Conservation (phyloP, 495 filamentous ascomycete species). For the Tuber umbilicatum region DNA sequence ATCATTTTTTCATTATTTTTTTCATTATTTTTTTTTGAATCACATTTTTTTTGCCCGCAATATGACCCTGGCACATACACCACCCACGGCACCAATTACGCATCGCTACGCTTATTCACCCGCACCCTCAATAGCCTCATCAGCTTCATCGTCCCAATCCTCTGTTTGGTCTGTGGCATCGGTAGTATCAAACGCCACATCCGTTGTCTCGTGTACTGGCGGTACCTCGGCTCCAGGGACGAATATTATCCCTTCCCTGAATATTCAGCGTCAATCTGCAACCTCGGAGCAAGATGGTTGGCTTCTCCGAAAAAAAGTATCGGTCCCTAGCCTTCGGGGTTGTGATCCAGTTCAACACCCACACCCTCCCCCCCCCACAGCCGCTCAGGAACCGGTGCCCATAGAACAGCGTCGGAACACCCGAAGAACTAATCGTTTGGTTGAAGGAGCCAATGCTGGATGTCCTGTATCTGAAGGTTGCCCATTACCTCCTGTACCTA, state of each 20-base stretch:
- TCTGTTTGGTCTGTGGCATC: conserved; percentile 71
- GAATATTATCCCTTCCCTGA: conserved; percentile 43
- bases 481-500: conserved; percentile 68
- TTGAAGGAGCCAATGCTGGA: conserved; percentile 44
- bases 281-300: conserved; percentile 1
- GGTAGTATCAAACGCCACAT: conserved; percentile 52
- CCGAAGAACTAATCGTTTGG: conserved; percentile 58
- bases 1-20: conserved; percentile 17
- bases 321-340: conserved; percentile 20
- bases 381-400: conserved; percentile 40
- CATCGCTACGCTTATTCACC: conserved; percentile 28
- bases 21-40: conserved; percentile 44
- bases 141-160: conserved; percentile 36
- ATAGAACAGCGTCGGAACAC: conserved; percentile 72
- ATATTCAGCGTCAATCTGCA: conserved; percentile 44
- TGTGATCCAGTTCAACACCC: conserved; percentile 26
- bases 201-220: conserved; percentile 49
- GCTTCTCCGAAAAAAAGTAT: conserved; percentile 12
- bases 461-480: conserved; percentile 54
- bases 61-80: conserved; percentile 36
- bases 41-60: conserved; percentile 35
- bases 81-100: conserved; percentile 30
- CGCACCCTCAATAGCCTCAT: conserved; percentile 29
- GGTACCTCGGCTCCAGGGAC: conserved; percentile 42
- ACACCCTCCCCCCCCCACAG: conserved; percentile 43